phyloP scores from a whole-genome alignment of 495 filamentous ascomycete genomes.

The Podospora tetraspora region DNA sequence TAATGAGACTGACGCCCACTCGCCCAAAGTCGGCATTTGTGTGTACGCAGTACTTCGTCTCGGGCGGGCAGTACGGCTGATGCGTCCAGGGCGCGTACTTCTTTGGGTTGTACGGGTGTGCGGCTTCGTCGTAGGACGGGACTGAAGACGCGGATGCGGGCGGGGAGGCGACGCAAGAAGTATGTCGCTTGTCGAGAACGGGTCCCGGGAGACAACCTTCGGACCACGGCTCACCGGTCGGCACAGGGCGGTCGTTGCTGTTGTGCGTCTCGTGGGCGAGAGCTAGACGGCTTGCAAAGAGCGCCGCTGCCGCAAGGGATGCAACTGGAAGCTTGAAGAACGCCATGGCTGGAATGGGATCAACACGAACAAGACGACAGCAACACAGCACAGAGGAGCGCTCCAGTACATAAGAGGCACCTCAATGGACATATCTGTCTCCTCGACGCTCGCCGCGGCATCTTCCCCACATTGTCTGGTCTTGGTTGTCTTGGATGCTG shows the following conservation, averaged over 20 bases:
- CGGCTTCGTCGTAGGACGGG: background rate
- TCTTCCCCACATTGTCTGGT: background rate
- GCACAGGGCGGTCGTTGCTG: background rate
- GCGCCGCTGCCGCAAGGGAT: background rate
- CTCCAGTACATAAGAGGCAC: background rate
- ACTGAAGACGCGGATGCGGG: background rate
- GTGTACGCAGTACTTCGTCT: conserved; percentile 5
- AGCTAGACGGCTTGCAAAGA: background rate
- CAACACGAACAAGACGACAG: background rate
- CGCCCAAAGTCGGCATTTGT: background rate
- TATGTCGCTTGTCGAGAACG: background rate
- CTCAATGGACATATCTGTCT: conserved; percentile 2
- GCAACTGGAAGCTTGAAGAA: background rate
- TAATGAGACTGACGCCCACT: background rate
- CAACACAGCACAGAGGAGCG: background rate
- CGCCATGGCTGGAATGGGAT: background rate
- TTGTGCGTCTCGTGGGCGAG: background rate
- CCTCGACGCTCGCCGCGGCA: background rate
- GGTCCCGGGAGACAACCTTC: conserved; percentile 7
- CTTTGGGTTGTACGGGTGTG: background rate
- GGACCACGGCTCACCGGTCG: background rate
- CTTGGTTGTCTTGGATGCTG: conserved; percentile 4
- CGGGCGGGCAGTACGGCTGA: conserved; percentile 1
- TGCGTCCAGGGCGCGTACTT: conserved; percentile 7
- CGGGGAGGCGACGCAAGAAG: background rate